phyloP scores from a whole-genome alignment of 345 rosid genomes.

The Pistacia integerrima region DNA sequence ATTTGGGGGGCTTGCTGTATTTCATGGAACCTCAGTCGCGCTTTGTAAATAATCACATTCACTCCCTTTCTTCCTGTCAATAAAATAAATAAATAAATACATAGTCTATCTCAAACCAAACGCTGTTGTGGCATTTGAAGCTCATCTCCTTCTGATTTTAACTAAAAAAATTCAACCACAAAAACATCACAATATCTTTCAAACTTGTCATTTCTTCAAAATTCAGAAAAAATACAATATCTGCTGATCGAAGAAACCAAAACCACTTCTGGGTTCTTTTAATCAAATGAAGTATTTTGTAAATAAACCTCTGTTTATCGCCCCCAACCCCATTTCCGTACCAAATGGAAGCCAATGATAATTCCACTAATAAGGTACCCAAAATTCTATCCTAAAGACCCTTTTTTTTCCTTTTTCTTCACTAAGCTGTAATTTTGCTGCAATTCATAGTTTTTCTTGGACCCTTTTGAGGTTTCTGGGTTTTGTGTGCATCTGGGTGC shows the following conservation, averaged over 20 bases:
- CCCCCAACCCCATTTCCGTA: conserved; percentile 19
- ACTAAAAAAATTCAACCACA: conserved; percentile 5
- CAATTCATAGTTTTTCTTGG: background rate
- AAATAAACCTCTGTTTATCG: conserved; percentile 19
- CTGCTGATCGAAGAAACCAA: background rate
- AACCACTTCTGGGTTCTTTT: background rate
- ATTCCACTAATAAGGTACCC: conserved; percentile 40
- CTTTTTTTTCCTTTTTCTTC: background rate
- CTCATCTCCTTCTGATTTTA: background rate
- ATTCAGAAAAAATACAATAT: background rate
- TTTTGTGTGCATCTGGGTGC: background rate
- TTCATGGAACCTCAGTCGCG: too few species aligned
- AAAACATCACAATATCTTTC: background rate
- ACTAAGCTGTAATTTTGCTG: background rate
- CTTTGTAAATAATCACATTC: too few species aligned
- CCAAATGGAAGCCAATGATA: conserved; percentile 52
- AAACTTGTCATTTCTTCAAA: background rate
- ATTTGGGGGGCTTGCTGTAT: too few species aligned
- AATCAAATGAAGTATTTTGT: conserved; percentile 32
- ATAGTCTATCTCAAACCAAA: too few species aligned
- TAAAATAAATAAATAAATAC: background rate
- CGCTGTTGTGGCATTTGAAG: background rate
- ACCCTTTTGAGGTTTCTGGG: background rate
- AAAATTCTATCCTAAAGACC: background rate
- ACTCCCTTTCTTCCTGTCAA: too few species aligned